phyloP scores from a whole-genome alignment of 192 early-diverging fungal genomes.

The Umbelopsis isabellina region DNA sequence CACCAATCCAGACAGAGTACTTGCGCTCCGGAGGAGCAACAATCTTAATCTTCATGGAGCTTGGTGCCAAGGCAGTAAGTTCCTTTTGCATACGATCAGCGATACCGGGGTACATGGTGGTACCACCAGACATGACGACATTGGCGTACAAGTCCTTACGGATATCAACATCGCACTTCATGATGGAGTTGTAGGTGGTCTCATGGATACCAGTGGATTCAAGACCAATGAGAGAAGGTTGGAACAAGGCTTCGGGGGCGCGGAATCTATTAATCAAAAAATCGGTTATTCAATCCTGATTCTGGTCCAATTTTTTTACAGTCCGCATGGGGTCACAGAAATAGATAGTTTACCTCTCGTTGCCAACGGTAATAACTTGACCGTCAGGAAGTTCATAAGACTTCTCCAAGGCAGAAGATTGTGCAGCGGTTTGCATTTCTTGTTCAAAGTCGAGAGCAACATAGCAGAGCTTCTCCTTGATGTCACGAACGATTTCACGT shows the following conservation, averaged over 20 bases:
- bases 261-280: conserved; percentile 58
- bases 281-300: conserved; percentile 8
- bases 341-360: conserved; percentile 71
- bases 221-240: conserved; percentile 90
- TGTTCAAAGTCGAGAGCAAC: conserved; percentile 97
- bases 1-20: conserved; percentile 99
- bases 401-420: conserved; percentile 94
- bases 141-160: conserved; percentile 90
- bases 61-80: conserved; percentile 93
- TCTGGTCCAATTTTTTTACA: no score
- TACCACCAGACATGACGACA: conserved; percentile 63
- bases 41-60: conserved; percentile 97
- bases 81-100: conserved; percentile 98
- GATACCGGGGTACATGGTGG: conserved; percentile 98
- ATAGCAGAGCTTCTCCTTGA: conserved; percentile 99
- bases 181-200: conserved; percentile 94
- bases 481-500: conserved; percentile 98
- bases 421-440: conserved; percentile 94
- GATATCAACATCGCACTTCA: conserved; percentile 97
- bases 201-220: conserved; percentile 95
- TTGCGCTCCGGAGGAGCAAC: conserved; percentile 98
- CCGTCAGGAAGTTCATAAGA: conserved; percentile 98
- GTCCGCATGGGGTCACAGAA: not conserved
- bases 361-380: conserved; percentile 96
- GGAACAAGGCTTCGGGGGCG: conserved; percentile 93